These are phyloP conservation scores for Rhododendron griersonianum DNA, from an alignment of 148 eudicot genomes.

Conservation along the genomic window DNA sequence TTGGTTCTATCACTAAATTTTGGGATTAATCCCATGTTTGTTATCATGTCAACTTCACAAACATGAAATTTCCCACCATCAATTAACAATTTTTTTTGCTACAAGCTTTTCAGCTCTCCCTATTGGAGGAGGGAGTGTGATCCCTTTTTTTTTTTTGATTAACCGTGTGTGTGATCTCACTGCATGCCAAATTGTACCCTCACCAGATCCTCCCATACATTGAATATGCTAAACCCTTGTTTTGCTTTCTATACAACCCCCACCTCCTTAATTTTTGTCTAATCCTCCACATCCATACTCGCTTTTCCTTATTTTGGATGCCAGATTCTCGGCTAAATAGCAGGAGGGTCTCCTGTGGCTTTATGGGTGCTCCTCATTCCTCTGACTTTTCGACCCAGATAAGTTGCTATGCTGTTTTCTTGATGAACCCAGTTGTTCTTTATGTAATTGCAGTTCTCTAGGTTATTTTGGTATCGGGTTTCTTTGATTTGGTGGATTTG, in stretches of 20 bases:
- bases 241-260: background rate
- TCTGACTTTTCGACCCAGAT: conserved; percentile 1
- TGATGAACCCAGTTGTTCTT: background rate
- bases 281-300: background rate
- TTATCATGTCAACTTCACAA: background rate
- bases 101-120: background rate
- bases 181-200: background rate
- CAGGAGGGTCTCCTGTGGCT: background rate
- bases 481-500: background rate
- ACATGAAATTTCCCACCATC: background rate
- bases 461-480: conserved; percentile 5
- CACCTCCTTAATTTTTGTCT: background rate
- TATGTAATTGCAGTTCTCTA: background rate
- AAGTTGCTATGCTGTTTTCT: conserved; percentile 2
- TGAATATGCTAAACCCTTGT: background rate
- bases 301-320: background rate
- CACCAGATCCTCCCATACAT: background rate
- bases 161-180: background rate
- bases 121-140: background rate
- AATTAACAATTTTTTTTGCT: background rate
- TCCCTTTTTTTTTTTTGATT: background rate
- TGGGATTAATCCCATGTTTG: too few relatives aligned
- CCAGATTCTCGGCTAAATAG: conserved; percentile 2
- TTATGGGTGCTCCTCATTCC: background rate
- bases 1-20: too few relatives aligned